Percentiles rank a stretch among this genome's conserved stretches.
Evolutionary conservation across 495 filamentous ascomycete genomes (phyloP).

Genomic region (Penicillium soppii): DNA sequence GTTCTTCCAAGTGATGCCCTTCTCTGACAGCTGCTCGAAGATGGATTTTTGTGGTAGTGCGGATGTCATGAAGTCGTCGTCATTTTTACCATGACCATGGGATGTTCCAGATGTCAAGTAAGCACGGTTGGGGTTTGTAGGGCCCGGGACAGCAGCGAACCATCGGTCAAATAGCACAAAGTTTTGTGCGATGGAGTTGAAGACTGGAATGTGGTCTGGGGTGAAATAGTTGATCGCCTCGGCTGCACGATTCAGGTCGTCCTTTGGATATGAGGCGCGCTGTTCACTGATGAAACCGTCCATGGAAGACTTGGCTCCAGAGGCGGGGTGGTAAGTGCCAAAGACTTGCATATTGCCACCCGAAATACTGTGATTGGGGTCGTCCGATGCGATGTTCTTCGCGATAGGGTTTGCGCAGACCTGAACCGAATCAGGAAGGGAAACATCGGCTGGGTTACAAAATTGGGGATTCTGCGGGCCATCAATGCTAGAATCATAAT

Average conservation of each 20-base stretch:
- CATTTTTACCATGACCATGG: constrained; percentile 48
- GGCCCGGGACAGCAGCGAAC: constrained; percentile 49
- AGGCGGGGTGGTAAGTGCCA: constrained; percentile 40
- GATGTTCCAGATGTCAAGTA: constrained; percentile 50
- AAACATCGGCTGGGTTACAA: constrained; percentile 43
- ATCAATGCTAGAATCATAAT: constrained; percentile 35
- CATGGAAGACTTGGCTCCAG: constrained; percentile 24
- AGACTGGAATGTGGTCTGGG: constrained; percentile 44
- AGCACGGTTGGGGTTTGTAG: constrained; percentile 50
- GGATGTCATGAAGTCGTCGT: constrained; percentile 40
- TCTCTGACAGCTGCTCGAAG: constrained; percentile 47
- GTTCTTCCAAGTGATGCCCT: constrained; percentile 48
- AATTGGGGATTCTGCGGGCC: constrained; percentile 32
- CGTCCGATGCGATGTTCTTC: constrained; percentile 39
- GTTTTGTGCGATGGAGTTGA: constrained; percentile 46
- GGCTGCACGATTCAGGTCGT: constrained; percentile 34
- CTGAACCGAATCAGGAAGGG: constrained; percentile 26
- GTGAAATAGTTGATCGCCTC: constrained; percentile 53
- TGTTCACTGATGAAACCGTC: constrained; percentile 51
- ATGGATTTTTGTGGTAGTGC: constrained; percentile 45
- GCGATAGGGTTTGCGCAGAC: constrained; percentile 37
- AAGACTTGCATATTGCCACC: constrained; percentile 52
- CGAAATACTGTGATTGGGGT: constrained; percentile 49
- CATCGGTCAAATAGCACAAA: constrained; percentile 51
- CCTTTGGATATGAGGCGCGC: constrained; percentile 28